Base-by-base conservation (phyloP, 2,329 filamentous ascomycete species). In the Akanthomyces uredinophilus region DNA sequence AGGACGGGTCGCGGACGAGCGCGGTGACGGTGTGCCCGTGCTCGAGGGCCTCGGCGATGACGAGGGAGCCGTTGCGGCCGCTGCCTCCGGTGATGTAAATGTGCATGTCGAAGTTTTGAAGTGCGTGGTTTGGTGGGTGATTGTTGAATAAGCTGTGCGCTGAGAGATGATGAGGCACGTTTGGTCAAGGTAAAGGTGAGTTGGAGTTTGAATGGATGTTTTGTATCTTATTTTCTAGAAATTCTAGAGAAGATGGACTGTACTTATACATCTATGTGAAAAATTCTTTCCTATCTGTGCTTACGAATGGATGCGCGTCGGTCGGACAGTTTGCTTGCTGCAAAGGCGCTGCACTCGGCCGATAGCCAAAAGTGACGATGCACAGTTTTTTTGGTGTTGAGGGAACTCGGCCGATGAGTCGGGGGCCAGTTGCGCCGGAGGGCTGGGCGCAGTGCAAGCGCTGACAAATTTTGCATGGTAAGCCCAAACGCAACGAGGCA, bases 61-160 rank as follows among this genome's bases (percentile, higher is more conserved):
- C 71, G 35, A 80, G 71, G 55, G 73, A 69, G 64, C 80, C 80
- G 55, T 79, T 81, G 61, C 77, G 77, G 47, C 81, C 80, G 44
- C 71, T 78, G 61, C 73, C 80, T 41, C 79, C 80, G 43, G 82
- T 68, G 62, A 82, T 68, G 63, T 83, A 75, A 64, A 82, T 65
- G 51, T 78, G 77, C 75, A 80, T 78, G 41, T n/a, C n/a, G 27
- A 24, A 7, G 18, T 0, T 14, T 14, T 55, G 16, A 22, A 14
- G 29, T 35, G 5, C n/a, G 32, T 60, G 22, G 13, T 55, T n/a
- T n/a, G n/a, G n/a, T n/a, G n/a, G n/a, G n/a, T n/a, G n/a, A n/a
- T n/a, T n/a, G n/a, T n/a, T n/a, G 6, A 20, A 35, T 56, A 16
- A 16, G 37, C 37, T 39, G 37, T 39, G 37, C 37, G 37, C 3